Evolutionary conservation across 768 basidiomycete species (phyloP).

Genomic region (Panaeolus cyanescens): DNA sequence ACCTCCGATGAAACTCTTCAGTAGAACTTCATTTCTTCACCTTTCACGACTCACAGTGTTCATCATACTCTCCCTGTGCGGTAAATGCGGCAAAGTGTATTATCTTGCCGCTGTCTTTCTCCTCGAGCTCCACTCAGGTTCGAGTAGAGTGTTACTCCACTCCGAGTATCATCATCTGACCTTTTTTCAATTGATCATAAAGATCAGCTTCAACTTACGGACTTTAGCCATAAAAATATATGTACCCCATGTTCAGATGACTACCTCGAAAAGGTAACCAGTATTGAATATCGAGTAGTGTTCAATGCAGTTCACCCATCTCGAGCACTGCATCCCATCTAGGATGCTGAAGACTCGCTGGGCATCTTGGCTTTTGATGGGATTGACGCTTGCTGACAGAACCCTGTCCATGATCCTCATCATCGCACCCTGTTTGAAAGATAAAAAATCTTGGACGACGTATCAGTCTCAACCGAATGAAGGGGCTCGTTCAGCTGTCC

Average conservation of each 20-base stretch:
- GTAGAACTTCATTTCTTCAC: too few species aligned
- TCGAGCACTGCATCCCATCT: not conserved
- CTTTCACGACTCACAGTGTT: too few species aligned
- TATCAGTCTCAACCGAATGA: too few species aligned
- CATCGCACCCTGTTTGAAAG: not conserved
- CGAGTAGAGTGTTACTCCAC: not conserved
- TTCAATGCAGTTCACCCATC: not conserved
- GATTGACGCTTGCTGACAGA: constrained; percentile 2
- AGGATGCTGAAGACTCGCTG: not conserved
- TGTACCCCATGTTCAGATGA: not conserved
- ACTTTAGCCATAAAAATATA: not conserved
- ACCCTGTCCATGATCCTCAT: not conserved
- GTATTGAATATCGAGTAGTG: not conserved
- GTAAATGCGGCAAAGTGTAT: constrained; percentile 1
- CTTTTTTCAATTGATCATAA: not conserved
- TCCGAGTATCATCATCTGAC: not conserved
- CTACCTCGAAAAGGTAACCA: not conserved
- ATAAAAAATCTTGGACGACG: too few species aligned
- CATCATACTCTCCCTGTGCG: not conserved
- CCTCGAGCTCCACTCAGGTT: not conserved
- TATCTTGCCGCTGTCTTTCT: not conserved
- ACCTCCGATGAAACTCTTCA: too few species aligned
- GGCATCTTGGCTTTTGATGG: not conserved
- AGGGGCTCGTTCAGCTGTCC: not conserved
- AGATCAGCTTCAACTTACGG: not conserved